phyloP scores from a whole-genome alignment of 2,329 filamentous ascomycete genomes.

The Aspergillus intermedius region DNA sequence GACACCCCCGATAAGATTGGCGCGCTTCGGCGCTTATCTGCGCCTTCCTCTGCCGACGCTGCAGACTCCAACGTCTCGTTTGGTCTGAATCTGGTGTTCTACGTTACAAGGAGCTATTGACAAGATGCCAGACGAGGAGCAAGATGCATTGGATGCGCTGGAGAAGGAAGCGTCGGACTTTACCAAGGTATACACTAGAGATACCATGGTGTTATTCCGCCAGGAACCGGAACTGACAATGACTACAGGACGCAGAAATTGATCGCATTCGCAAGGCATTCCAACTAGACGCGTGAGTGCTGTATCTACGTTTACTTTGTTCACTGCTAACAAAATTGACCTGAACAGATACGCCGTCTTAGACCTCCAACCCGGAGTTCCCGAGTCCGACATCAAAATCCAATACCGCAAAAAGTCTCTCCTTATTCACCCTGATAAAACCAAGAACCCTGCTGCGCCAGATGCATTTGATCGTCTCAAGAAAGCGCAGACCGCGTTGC shows the following conservation, averaged over 20 bases:
- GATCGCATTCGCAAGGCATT: constrained; percentile 91
- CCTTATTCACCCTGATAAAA: constrained; percentile 97
- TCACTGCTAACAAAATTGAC: constrained; percentile 1
- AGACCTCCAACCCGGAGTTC: constrained; percentile 88
- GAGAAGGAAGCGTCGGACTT: constrained; percentile 85
- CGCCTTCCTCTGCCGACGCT: neutral
- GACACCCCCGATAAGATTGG: constrained; percentile 24
- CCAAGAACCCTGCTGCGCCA: constrained; percentile 78
- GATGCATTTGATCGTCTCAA: constrained; percentile 96
- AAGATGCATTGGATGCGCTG: constrained; percentile 72
- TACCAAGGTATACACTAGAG: constrained; percentile 58
- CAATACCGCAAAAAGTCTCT: constrained; percentile 97
- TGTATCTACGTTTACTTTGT: neutral
- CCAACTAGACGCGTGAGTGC: constrained; percentile 61
- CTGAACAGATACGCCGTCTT: constrained; percentile 70
- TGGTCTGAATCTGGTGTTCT: neutral
- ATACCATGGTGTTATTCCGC: constrained; percentile 1
- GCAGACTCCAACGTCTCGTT: neutral
- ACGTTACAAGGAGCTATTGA: neutral
- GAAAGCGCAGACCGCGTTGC: constrained; percentile 82
- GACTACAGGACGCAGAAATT: constrained; percentile 77
- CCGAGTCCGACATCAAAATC: constrained; percentile 92
- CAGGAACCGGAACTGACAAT: constrained; percentile 11
- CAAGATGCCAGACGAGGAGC: constrained; percentile 55
- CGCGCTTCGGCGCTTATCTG: constrained; percentile 8